phyloP scores from a whole-genome alignment of 805 yeast genomes.

The Candida pini region DNA sequence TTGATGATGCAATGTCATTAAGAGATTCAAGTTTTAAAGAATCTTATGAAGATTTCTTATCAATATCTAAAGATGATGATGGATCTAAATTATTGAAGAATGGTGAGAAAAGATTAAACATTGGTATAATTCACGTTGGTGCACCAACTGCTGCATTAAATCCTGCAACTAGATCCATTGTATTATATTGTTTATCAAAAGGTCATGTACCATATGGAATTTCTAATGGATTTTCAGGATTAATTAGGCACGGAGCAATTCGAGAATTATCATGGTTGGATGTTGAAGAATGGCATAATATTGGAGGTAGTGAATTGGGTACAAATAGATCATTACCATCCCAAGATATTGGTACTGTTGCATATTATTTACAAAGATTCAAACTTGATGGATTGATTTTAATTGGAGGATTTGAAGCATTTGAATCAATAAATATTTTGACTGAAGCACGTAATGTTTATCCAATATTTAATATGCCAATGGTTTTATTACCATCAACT shows the following conservation, averaged over 20 bases:
- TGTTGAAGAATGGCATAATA: slow-evolving; percentile 65
- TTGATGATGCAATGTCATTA: slow-evolving; percentile 62
- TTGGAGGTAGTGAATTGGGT: slow-evolving; percentile 80
- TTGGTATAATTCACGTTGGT: slow-evolving; percentile 72
- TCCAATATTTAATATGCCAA: slow-evolving; percentile 72
- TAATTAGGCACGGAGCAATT: slow-evolving; percentile 57
- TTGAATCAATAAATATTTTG: slow-evolving; percentile 63
- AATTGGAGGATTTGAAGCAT: slow-evolving; percentile 82
- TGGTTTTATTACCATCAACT: slow-evolving; percentile 75
- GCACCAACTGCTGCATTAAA: slow-evolving; percentile 80
- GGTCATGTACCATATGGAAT: slow-evolving; percentile 72
- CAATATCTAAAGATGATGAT: slow-evolving; percentile 65
- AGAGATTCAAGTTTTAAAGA: slow-evolving; percentile 70
- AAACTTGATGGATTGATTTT: slow-evolving; percentile 64
- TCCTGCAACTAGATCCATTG: slow-evolving; percentile 71
- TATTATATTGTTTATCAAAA: slow-evolving; percentile 66
- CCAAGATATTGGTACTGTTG: slow-evolving; percentile 65
- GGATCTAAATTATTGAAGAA: slow-evolving; percentile 53
- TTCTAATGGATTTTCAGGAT: slow-evolving; percentile 69
- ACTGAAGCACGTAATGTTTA: slow-evolving; percentile 53
- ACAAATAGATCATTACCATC: slow-evolving; percentile 69
- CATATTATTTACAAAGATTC: slow-evolving; percentile 65
- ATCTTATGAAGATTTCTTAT: slow-evolving; percentile 54
- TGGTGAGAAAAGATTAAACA: slow-evolving; percentile 48
- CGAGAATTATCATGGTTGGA: slow-evolving; percentile 60